Conservation (phyloP, 148 eudicot genomes). For the Nepenthes mirabilis region DNA sequence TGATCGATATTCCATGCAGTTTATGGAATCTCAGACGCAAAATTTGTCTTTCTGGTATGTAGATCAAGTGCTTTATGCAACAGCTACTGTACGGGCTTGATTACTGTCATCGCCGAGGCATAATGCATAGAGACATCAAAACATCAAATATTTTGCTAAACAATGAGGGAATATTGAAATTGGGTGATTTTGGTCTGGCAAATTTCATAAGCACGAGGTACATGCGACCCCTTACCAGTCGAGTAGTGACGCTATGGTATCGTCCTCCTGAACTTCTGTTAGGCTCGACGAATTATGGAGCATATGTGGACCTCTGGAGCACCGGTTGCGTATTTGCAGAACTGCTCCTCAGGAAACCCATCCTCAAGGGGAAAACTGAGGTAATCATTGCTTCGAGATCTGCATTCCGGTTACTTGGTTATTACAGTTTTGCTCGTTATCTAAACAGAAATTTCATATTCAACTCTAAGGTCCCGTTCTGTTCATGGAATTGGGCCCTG, state of each 20-base stretch:
- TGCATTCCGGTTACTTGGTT: neutral
- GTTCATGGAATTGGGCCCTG: too few species aligned
- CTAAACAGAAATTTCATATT: too few species aligned
- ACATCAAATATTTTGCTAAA: constrained; percentile 69
- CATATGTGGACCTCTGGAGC: constrained; percentile 82
- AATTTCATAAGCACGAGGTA: constrained; percentile 32
- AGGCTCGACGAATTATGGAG: constrained; percentile 71
- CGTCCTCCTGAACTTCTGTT: constrained; percentile 88
- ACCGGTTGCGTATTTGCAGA: constrained; percentile 93
- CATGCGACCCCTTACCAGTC: constrained; percentile 63
- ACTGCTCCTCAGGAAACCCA: constrained; percentile 54
- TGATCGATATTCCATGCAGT: neutral
- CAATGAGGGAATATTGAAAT: constrained; percentile 62
- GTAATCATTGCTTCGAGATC: constrained; percentile 13
- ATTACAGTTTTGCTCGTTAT: too few species aligned
- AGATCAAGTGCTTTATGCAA: constrained; percentile 82
- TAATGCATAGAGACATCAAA: constrained; percentile 83
- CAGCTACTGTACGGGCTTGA: constrained; percentile 65
- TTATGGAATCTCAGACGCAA: neutral
- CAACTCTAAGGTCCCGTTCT: too few species aligned
- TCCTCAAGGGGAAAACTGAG: constrained; percentile 89
- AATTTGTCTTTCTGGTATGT: constrained; percentile 8
- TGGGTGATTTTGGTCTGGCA: constrained; percentile 93
- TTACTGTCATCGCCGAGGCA: constrained; percentile 67
- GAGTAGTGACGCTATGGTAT: constrained; percentile 91